phyloP scores from a whole-genome alignment of 768 basidiomycete genomes.

The Lactarius sp. region DNA sequence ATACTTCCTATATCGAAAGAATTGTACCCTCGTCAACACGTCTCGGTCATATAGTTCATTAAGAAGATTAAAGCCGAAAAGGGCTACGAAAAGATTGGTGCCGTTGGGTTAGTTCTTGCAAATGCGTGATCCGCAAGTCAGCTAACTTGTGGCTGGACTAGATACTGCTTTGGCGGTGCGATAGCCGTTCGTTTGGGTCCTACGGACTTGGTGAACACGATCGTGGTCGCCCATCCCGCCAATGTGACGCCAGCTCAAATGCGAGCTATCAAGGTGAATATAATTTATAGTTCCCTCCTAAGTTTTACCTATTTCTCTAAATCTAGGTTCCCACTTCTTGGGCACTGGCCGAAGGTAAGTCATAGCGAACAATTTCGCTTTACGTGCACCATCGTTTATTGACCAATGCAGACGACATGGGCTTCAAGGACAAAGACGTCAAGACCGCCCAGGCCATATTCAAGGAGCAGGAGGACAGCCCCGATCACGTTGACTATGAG shows the following conservation, averaged over 20 bases:
- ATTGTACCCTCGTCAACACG: neutral
- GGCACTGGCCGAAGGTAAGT: constrained; percentile 37
- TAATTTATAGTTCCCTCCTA: neutral
- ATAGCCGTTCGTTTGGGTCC: constrained; percentile 31
- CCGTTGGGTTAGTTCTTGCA: constrained; percentile 36
- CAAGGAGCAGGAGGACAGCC: constrained; percentile 30
- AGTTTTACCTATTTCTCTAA: constrained; percentile 22
- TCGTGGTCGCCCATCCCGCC: constrained; percentile 42
- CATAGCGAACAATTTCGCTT: neutral
- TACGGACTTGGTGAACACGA: constrained; percentile 34
- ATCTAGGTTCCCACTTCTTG: constrained; percentile 29
- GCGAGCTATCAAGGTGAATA: constrained; percentile 34
- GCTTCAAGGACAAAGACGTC: constrained; percentile 30
- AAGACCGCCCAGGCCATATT: constrained; percentile 33
- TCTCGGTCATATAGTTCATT: constrained; percentile 32
- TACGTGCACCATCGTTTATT: neutral
- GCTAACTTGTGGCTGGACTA: constrained; percentile 21
- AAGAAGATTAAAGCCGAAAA: constrained; percentile 36
- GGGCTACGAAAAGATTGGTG: constrained; percentile 39
- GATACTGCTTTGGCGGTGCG: constrained; percentile 39
- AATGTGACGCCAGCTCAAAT: constrained; percentile 31
- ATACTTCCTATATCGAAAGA: neutral
- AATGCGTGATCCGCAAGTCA: neutral
- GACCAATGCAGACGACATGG: constrained; percentile 33
- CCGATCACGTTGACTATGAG: constrained; percentile 33